phyloP scores from a whole-genome alignment of 1,139 yeast genomes.

The Yamadazyma buinensis region DNA sequence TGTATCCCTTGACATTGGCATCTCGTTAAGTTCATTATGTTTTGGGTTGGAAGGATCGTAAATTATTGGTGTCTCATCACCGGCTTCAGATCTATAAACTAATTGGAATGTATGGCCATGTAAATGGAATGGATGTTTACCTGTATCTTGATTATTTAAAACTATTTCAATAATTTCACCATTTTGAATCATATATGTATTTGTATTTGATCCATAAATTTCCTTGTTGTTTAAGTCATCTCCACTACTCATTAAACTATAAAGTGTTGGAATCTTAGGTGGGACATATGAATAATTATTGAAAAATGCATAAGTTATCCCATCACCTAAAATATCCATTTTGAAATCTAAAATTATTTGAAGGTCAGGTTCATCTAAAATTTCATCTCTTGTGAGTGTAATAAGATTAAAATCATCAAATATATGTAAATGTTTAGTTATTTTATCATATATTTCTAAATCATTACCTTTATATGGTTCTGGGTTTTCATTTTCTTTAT shows the following conservation, averaged over 20 bases:
- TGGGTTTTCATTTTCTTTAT: conserved; percentile 42
- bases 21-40: conserved; percentile 33
- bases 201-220: conserved; percentile 72
- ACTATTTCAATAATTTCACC: conserved; percentile 67
- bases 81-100: conserved; percentile 35
- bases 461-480: conserved; percentile 14
- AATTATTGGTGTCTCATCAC: conserved; percentile 31
- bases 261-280: conserved; percentile 81
- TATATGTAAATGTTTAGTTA: conserved; percentile 42
- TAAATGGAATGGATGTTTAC: conserved; percentile 85
- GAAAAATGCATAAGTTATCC: conserved; percentile 88
- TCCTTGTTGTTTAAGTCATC: conserved; percentile 38
- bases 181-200: conserved; percentile 65
- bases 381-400: conserved; percentile 51
- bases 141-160: conserved; percentile 67
- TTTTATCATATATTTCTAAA: conserved; percentile 12
- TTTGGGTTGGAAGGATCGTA: conserved; percentile 34
- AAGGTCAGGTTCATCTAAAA: conserved; percentile 64
- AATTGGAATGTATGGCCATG: conserved; percentile 78
- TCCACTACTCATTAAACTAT: conserved; percentile 72
- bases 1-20: conserved; percentile 71
- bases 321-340: conserved; percentile 78
- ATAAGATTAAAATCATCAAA: conserved; percentile 64
- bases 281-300: conserved; percentile 72
- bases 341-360: conserved; percentile 60